A percentile compares a stretch with the other conserved stretches of the same genome.
Evolutionary conservation across 495 filamentous ascomycete genomes (phyloP).

Genomic region (Apiosordaria backusii): DNA sequence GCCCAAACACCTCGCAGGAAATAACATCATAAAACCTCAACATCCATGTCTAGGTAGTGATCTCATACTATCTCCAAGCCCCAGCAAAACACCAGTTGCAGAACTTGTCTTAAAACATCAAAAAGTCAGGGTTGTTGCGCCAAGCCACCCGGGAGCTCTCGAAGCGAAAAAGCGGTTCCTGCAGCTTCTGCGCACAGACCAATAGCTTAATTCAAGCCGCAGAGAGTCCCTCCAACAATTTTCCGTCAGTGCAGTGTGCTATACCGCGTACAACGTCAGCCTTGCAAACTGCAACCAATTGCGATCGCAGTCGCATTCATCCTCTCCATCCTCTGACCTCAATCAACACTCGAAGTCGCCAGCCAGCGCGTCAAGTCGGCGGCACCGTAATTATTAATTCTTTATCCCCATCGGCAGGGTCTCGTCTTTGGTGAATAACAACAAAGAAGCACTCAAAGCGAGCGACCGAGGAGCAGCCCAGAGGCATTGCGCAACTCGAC

Average conservation of each 20-base stretch:
- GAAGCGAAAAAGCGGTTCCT: slow-evolving; percentile 3
- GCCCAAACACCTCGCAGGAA: no score
- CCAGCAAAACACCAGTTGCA: background rate
- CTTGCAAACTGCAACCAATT: background rate
- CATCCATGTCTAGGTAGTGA: no score
- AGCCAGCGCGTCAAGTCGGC: background rate
- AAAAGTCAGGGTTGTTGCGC: background rate
- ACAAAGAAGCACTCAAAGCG: background rate
- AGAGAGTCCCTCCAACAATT: background rate
- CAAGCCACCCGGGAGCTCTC: background rate
- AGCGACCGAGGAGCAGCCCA: background rate
- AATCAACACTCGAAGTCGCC: background rate
- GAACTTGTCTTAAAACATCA: background rate
- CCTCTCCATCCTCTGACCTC: background rate
- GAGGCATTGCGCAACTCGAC: background rate
- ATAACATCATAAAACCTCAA: no score
- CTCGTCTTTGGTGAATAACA: background rate
- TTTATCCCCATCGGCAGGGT: background rate
- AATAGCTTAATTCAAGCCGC: slow-evolving; percentile 19
- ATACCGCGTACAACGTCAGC: background rate
- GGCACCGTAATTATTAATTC: background rate
- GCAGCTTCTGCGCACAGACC: slow-evolving; percentile 18
- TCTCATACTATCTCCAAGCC: background rate
- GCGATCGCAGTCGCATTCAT: background rate
- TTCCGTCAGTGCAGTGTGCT: background rate